Percentiles rank a stretch among this genome's conserved stretches.
Conservation (phyloP, 345 rosid genomes). For the Cardamine occulta region DNA sequence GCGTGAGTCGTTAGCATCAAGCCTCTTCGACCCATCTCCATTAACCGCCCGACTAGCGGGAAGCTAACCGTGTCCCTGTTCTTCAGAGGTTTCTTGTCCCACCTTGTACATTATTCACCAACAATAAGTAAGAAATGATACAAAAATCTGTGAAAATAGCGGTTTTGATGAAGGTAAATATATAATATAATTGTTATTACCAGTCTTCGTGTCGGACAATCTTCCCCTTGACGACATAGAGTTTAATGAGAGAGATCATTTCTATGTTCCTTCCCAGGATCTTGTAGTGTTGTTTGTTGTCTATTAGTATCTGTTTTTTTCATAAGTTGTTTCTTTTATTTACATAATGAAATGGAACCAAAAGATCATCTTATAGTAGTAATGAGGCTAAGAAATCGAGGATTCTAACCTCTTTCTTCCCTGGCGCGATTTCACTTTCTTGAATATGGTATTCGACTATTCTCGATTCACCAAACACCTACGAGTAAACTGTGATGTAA, state of each 20-base stretch:
- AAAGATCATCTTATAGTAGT: background rate
- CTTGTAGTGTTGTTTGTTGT: constrained; percentile 86
- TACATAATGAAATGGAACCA: constrained; percentile 2
- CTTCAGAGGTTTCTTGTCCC: constrained; percentile 87
- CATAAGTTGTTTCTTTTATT: background rate
- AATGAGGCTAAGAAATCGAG: background rate
- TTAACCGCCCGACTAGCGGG: constrained; percentile 60
- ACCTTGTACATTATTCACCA: constrained; percentile 51
- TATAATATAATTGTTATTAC: constrained; percentile 46
- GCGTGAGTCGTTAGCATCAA: constrained; percentile 90
- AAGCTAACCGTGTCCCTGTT: constrained; percentile 62
- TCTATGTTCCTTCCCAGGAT: constrained; percentile 70
- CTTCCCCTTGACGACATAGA: constrained; percentile 72
- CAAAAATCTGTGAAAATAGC: background rate
- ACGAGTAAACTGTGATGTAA: constrained; percentile 15
- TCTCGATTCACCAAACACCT: constrained; percentile 79
- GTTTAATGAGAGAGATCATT: constrained; percentile 81
- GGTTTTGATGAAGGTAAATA: background rate
- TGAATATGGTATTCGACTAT: constrained; percentile 69
- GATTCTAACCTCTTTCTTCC: constrained; percentile 68
- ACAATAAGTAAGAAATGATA: background rate
- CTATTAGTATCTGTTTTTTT: constrained; percentile 64
- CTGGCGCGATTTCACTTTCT: constrained; percentile 52
- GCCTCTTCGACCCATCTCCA: constrained; percentile 71
- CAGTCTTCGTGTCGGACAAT: constrained; percentile 87